Evolutionary conservation across 163 green algal species (phyloP), one percentile per base, ranked within the genome.

Genomic region (Botryococcus braunii): DNA sequence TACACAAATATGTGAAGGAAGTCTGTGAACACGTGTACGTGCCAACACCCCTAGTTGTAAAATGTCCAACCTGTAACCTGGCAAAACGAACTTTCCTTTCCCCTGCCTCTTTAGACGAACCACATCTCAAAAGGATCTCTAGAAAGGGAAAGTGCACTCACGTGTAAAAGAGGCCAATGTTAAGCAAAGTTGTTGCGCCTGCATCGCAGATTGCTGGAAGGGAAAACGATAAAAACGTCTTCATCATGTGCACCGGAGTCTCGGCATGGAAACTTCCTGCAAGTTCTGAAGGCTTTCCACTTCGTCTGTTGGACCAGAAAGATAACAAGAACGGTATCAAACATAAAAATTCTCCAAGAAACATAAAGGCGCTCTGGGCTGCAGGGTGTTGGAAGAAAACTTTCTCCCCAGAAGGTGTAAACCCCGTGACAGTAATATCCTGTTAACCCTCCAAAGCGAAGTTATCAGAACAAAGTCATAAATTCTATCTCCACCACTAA

Each of bases 181-280:
- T 95, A 36, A 96, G 82, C 59, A 93, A 64, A 0, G 86, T 94
- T 9, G 85, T 92, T 40, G 78, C 89, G 7, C 52, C 80, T 11
- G 86, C 83, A 62, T 96, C 90, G 69, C 87, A 95, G 2, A 89
- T n/a, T 0, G 89, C 83, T n/a, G 90, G 90, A 21, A 95, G 65
- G 7, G 72, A 71, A 65, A 96, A 95, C 7, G 79, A 71, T 9
- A 85, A 50, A 23, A 64, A 23, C 7, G 41, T 47, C n/a, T 47
- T 57, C 2, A 71, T 17, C 23, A 52, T 68, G 57, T 69, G 70
- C 23, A 8, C 31, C 23, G 8, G 38, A 8, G 34, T 62, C 38
- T 66, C 56, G 17, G 35, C 8, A 23, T 65, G 35, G n/a, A 66
- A 63, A 8, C 41, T 37, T 7, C n/a, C 43, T 7, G 3, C 39